A percentile compares a stretch with the other conserved stretches of the same genome.
Conservation (phyloP, 1,284 basidiomycete species). For the Puccinia horiana region DNA sequence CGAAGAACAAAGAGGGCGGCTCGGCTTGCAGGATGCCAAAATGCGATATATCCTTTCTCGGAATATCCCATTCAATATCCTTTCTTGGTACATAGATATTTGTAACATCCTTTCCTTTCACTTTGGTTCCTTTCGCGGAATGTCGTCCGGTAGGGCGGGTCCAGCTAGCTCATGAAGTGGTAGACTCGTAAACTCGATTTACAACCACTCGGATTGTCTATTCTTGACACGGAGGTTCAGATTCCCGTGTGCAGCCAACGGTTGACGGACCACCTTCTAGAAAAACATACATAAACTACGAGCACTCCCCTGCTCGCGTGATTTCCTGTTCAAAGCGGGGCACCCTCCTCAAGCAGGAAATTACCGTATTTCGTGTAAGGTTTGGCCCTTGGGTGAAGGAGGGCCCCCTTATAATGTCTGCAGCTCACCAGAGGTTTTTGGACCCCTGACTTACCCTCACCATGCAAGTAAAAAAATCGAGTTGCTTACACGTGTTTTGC, state of each 20-base stretch:
- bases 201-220: not conserved
- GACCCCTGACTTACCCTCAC: too few species aligned
- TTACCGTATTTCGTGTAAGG: too few species aligned
- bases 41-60: slow-evolving; percentile 4
- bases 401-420: too few species aligned
- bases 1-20: not conserved
- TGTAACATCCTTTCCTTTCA: not conserved
- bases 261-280: not conserved
- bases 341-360: not conserved
- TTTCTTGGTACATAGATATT: not conserved
- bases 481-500: too few species aligned
- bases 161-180: not conserved
- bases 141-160: not conserved
- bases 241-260: not conserved
- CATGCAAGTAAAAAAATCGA: too few species aligned
- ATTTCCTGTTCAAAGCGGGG: not conserved
- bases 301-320: not conserved
- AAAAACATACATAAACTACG: not conserved
- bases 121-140: slow-evolving; percentile 12
- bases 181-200: not conserved
- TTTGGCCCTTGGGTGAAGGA: too few species aligned
- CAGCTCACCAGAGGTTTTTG: too few species aligned
- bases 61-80: slow-evolving; percentile 9
- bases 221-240: not conserved
- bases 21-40: not conserved